Base-by-base conservation (phyloP, 2,329 filamentous ascomycete species). In the Fonsecaea nubica region DNA sequence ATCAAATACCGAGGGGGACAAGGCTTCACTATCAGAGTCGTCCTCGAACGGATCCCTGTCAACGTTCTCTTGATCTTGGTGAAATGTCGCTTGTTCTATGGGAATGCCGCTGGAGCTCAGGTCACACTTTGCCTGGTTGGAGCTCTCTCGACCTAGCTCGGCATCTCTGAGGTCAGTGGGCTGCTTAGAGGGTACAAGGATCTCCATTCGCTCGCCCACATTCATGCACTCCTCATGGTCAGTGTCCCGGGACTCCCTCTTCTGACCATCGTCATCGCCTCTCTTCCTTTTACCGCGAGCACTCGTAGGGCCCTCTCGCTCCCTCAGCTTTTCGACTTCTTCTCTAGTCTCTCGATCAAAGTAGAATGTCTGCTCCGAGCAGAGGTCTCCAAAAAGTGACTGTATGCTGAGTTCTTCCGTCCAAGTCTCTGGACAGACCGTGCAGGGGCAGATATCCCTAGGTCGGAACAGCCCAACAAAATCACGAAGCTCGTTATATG, bases 371-470 rank as follows among this genome's bases (percentile, higher is more conserved):
- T 80, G 75, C 0, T 80, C 84, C 0, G 85, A 86, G 75, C 92
- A 96, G 33, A 87, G 79, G 25, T 86, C 77, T 0, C 91, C 91
- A 73, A 97, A 97, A 0, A 97, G 81, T 0, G 77, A 79, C n/a
- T 80, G 70, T 69, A 97, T 90, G 5, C 87, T 89, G 7, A 89
- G 78, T 6, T 79, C 77, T 67, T 88, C 81, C 33, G 80, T 80
- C 93, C 93, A 97, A 0, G 80, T 79, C 0, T 77, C 73, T 15
- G 84, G 78, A 67, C 92, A 84, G 1, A 90, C 87, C 0, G 92
- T 96, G 74, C 93, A 97, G 0, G 93, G 92, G 81, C 90, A 91
- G 1, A 97, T 82, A 72, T 97, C 92, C 54, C 80, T 86, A 0
- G 93, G 93, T 33, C 80, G 85, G 72, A 97, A 91, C 0, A 83